phyloP scores from a whole-genome alignment of 2,329 filamentous ascomycete species.

The Thelonectria rubi region DNA sequence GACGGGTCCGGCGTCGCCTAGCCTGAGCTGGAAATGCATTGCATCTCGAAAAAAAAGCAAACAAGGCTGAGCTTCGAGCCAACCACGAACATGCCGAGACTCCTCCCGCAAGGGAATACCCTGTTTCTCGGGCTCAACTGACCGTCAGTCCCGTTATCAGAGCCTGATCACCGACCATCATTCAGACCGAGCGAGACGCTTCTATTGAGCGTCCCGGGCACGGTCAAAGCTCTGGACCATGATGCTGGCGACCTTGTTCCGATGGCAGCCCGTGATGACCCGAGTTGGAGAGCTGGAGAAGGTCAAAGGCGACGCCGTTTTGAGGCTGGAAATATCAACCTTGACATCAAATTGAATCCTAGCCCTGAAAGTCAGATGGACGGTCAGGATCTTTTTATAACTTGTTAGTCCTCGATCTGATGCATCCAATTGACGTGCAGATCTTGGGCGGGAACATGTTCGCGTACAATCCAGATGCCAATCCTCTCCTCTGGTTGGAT shows the following conservation, averaged over 20 bases:
- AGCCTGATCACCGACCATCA: conserved; percentile 19
- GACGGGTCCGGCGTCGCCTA: conserved; percentile 31
- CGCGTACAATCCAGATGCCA: conserved; percentile 31
- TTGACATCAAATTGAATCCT: not conserved
- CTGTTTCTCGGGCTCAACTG: conserved; percentile 33
- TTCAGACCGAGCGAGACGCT: not conserved
- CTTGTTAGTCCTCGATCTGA: conserved; percentile 15
- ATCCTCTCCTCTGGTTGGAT: conserved; percentile 38
- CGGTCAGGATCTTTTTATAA: conserved; percentile 3
- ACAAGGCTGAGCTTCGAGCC: conserved; percentile 30
- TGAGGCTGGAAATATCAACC: conserved; percentile 2
- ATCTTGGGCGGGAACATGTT: conserved; percentile 36
- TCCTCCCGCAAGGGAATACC: conserved; percentile 33
- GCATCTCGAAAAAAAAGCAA: conserved; percentile 39
- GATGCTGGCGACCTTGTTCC: conserved; percentile 22
- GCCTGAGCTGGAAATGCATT: conserved; percentile 35
- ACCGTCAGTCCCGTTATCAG: conserved; percentile 17
- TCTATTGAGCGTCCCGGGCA: not conserved
- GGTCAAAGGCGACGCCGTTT: not conserved
- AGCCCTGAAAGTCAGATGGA: conserved; percentile 1
- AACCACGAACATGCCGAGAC: conserved; percentile 30
- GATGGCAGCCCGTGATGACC: conserved; percentile 25
- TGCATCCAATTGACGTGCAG: conserved; percentile 32
- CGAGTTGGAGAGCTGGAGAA: not conserved
- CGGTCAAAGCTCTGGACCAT: conserved; percentile 15